phyloP scores from a whole-genome alignment of 2,329 filamentous ascomycete genomes.

The Calonectria fujianensis region DNA sequence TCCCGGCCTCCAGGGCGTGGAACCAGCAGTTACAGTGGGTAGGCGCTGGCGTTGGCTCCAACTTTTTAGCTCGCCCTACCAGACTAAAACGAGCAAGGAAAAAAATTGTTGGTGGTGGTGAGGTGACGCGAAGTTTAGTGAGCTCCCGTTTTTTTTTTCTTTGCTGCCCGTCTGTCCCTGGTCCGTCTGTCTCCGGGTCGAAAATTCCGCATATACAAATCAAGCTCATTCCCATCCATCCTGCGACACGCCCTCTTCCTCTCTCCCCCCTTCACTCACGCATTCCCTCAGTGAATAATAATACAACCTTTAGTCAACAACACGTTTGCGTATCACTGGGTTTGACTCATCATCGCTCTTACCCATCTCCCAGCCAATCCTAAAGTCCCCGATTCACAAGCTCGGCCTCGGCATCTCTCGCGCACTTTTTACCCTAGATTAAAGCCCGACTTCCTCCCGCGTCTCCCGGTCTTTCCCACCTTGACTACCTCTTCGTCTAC shows the following conservation, averaged over 20 bases:
- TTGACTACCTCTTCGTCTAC: constrained; percentile 26
- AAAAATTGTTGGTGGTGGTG: constrained; percentile 23
- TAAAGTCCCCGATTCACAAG: constrained; percentile 21
- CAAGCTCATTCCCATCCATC: constrained; percentile 46
- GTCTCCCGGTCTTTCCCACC: constrained; percentile 41
- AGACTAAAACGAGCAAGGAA: constrained; percentile 9
- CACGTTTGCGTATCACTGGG: background rate
- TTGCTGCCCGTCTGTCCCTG: constrained; percentile 13
- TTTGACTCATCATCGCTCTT: background rate
- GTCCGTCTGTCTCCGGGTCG: constrained; percentile 26
- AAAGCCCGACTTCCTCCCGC: constrained; percentile 37
- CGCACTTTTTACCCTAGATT: constrained; percentile 26
- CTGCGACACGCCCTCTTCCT: constrained; percentile 20
- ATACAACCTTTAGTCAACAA: constrained; percentile 13
- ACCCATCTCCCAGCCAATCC: constrained; percentile 37
- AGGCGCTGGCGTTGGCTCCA: constrained; percentile 32
- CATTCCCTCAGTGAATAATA: constrained; percentile 26
- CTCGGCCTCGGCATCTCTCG: constrained; percentile 29
- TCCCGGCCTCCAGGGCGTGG: constrained; percentile 6
- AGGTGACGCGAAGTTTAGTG: constrained; percentile 32
- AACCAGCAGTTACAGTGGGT: constrained; percentile 22
- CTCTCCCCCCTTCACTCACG: constrained; percentile 15
- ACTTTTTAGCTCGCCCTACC: constrained; percentile 34
- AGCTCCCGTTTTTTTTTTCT: constrained; percentile 13
- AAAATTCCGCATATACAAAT: constrained; percentile 56